These are phyloP conservation scores for Cornus controversa DNA, from an alignment of 148 eudicot species.

Conservation along the genomic window DNA sequence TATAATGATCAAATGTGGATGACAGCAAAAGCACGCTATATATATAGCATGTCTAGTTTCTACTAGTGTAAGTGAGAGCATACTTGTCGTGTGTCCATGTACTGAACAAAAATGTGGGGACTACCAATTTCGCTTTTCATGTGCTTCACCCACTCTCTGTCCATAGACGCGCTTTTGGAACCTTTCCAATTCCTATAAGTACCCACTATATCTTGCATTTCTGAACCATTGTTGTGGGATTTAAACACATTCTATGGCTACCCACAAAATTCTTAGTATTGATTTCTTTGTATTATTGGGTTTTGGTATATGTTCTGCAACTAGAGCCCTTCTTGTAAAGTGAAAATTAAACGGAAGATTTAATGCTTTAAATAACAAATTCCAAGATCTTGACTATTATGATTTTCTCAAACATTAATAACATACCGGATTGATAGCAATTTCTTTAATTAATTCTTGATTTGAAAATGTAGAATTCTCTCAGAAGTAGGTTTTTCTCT, in stretches of 20 bases:
- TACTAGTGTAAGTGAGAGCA: not conserved
- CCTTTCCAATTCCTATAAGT: slow-evolving; percentile 45
- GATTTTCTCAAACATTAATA: no score
- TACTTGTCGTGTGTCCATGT: slow-evolving; percentile 12
- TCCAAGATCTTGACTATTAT: no score
- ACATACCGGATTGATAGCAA: no score
- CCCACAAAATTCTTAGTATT: slow-evolving; percentile 35
- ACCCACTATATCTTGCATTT: slow-evolving; percentile 24
- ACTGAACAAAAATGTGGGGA: slow-evolving; percentile 30
- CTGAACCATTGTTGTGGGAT: slow-evolving; percentile 14
- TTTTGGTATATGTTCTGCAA: slow-evolving; percentile 43
- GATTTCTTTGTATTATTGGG: slow-evolving; percentile 47
- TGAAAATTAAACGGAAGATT: no score
- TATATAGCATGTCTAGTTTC: not conserved
- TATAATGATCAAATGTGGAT: slow-evolving; percentile 19
- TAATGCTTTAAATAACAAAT: no score
- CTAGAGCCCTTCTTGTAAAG: slow-evolving; percentile 62
- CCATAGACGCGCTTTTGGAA: slow-evolving; percentile 20
- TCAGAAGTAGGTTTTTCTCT: no score
- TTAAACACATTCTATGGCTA: slow-evolving; percentile 40
- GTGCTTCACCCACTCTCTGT: slow-evolving; percentile 21
- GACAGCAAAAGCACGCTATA: slow-evolving; percentile 39
- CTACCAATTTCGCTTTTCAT: slow-evolving; percentile 21
- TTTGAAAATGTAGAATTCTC: no score
- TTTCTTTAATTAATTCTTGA: no score